Conservation (phyloP, 1,139 yeast species). For the Pichia sp. region DNA sequence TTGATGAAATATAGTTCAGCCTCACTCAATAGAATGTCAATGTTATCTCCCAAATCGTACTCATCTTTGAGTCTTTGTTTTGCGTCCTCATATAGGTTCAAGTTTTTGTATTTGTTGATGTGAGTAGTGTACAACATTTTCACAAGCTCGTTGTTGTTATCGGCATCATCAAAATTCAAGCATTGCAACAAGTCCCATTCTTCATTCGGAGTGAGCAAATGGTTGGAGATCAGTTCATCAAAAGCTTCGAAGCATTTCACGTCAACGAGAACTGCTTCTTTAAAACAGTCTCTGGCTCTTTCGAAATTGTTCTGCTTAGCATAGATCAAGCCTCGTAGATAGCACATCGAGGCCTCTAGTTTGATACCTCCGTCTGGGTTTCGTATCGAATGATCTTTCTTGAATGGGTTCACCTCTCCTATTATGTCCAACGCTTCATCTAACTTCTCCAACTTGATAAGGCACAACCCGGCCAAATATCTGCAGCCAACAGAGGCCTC, state of each 20-base stretch:
- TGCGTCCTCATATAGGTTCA: slow-evolving; percentile 58
- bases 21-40: slow-evolving; percentile 63
- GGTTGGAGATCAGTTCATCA: slow-evolving; percentile 68
- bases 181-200: slow-evolving; percentile 76
- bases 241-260: slow-evolving; percentile 94
- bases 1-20: slow-evolving; percentile 74
- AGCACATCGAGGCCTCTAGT: slow-evolving; percentile 84
- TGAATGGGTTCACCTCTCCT: slow-evolving; percentile 79
- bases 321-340: slow-evolving; percentile 76
- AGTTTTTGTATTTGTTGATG: slow-evolving; percentile 68
- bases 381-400: slow-evolving; percentile 30
- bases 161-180: slow-evolving; percentile 69
- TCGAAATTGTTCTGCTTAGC: slow-evolving; percentile 82
- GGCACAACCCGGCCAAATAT: slow-evolving; percentile 74
- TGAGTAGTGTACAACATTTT: slow-evolving; percentile 71
- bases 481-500: slow-evolving; percentile 61
- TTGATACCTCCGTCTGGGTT: slow-evolving; percentile 74
- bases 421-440: slow-evolving; percentile 86
- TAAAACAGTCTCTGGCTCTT: slow-evolving; percentile 79
- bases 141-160: slow-evolving; percentile 76
- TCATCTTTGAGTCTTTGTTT: slow-evolving; percentile 64
- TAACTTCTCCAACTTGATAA: slow-evolving; percentile 70
- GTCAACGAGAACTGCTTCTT: slow-evolving; percentile 83
- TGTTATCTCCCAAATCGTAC: slow-evolving; percentile 62
- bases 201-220: slow-evolving; percentile 76